phyloP scores from a whole-genome alignment of 2,329 filamentous ascomycete species.

The Arthrobotrys sphaeroides region DNA sequence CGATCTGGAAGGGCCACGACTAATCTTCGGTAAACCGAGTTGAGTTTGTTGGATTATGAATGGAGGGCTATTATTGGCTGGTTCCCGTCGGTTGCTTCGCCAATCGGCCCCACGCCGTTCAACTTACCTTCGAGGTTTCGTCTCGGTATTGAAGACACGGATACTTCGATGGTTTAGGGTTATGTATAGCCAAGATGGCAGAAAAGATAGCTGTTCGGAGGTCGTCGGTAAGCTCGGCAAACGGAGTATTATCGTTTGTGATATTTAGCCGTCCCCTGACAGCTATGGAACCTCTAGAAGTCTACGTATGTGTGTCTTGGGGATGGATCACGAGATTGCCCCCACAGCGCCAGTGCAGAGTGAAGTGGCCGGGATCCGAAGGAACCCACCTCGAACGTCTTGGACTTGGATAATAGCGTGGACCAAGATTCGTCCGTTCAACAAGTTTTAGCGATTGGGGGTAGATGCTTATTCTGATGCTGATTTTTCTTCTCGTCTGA shows the following conservation, averaged over 20 bases:
- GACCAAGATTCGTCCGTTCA: slow-evolving; percentile 30
- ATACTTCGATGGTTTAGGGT: too few relatives aligned
- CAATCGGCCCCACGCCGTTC: slow-evolving; percentile 19
- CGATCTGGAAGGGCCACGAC: too few relatives aligned
- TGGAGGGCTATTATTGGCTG: neutral
- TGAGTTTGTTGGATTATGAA: neutral
- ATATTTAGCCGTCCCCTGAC: neutral
- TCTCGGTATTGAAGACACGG: too few relatives aligned
- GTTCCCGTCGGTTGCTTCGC: neutral
- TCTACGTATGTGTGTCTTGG: neutral
- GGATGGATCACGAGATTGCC: slow-evolving; percentile 46
- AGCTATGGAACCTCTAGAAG: neutral
- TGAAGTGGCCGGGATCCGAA: slow-evolving; percentile 24
- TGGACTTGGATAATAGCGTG: slow-evolving; percentile 27
- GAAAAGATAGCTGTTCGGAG: slow-evolving; percentile 3
- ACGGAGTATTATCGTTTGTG: neutral
- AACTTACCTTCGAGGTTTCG: too few relatives aligned
- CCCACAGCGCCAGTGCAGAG: slow-evolving; percentile 21
- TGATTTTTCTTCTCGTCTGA: neutral
- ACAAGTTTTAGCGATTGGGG: slow-evolving; percentile 29
- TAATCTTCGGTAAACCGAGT: too few relatives aligned
- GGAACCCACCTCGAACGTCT: slow-evolving; percentile 15
- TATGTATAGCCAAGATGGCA: neutral
- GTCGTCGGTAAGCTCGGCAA: neutral
- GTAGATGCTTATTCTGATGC: slow-evolving; percentile 17